phyloP scores from a whole-genome alignment of 345 rosid genomes.

The Anacardium occidentale region DNA sequence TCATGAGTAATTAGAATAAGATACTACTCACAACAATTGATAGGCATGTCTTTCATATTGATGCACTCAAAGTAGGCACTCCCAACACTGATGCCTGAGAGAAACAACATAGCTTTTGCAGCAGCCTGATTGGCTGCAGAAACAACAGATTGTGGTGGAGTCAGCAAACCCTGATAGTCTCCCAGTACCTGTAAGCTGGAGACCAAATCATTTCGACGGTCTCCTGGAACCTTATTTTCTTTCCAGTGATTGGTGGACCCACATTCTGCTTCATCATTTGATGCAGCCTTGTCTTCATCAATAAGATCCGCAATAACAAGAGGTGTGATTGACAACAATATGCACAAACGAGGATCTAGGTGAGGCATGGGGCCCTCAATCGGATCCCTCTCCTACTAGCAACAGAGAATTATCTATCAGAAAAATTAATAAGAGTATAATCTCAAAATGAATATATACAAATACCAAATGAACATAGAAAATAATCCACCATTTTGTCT shows the following conservation, averaged over 20 bases:
- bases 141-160: conserved; percentile 75
- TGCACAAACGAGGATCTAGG: conserved; percentile 77
- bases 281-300: conserved; percentile 70
- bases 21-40: conserved; percentile 66
- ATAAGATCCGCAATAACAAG: conserved; percentile 78
- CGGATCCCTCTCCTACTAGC: conserved; percentile 81
- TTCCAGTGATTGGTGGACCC: conserved; percentile 33
- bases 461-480: conserved; percentile 7
- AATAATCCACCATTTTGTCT: background rate
- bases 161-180: conserved; percentile 78
- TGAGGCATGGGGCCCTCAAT: conserved; percentile 91
- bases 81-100: conserved; percentile 61
- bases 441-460: background rate
- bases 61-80: conserved; percentile 66
- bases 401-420: conserved; percentile 17
- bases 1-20: conserved; percentile 13
- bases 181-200: conserved; percentile 80
- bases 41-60: conserved; percentile 81
- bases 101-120: conserved; percentile 72
- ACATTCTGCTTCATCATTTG: conserved; percentile 32
- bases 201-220: conserved; percentile 53
- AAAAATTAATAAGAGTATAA: background rate
- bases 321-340: conserved; percentile 78
- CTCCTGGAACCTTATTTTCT: conserved; percentile 33
- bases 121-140: conserved; percentile 93